Evolutionary conservation across 805 yeast species (phyloP), one percentile per base, ranked within the genome.

Genomic region (Metschnikowia peoriensis): DNA sequence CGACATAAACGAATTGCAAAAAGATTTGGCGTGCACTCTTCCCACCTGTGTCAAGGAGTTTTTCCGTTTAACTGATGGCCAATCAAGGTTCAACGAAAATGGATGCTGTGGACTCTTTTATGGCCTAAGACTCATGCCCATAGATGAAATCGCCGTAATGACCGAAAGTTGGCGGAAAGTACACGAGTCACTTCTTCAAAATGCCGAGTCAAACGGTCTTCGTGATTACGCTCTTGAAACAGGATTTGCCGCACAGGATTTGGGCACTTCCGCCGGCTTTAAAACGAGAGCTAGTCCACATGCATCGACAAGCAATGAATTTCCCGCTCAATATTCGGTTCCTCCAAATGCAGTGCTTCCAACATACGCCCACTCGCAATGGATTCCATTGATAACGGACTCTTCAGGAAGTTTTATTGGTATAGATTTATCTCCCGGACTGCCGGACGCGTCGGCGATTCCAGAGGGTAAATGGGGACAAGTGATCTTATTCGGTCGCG

Each of bases 371-470:
- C 89, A 89, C 67, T 84, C 89, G 4, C 82, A 81, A 62, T 93
- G 99, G 99, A 84, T 93, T 53, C 98, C 99, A 3, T 69, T 93
- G 48, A 83, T 89, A 38, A 89, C 93, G 46, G 99, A 93, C 67
- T 84, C 82, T 49, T 86, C 84, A 22, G 99, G 99, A 44, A 93
- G 93, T 72, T 92, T 91, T 68, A 85, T 93, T 57, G 99, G 91
- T 48, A 75, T 94, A 14, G 99, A 93, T 71, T 77, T 93, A 54
- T 67, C 75, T 9, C 52, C 53, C 1, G 58, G 52, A 3, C 40
- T 55, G 3, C 15, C 49, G 9, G 54, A 51, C 12, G 53, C 51
- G 1, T 7, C 42, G 3, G 39, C 43, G 43, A 41, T 53, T 9
- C 44, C 53, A 15, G 37, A 46, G 0, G 75, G 74, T 1, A 78